phyloP scores from a whole-genome alignment of 1,139 yeast species.

The Scheffersomyces stambukii region DNA sequence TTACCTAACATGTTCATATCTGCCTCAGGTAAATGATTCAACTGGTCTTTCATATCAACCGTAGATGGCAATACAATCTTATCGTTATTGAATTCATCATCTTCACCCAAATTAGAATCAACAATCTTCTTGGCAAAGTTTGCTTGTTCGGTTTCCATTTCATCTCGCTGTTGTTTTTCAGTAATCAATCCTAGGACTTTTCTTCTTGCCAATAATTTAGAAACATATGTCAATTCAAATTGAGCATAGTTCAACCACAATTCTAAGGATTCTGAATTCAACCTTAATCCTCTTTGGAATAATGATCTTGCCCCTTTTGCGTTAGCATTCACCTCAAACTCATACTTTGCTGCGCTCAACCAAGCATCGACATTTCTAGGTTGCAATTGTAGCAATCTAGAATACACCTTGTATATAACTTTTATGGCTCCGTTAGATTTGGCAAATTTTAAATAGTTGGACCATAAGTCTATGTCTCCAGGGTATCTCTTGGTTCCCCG shows the following conservation, averaged over 20 bases:
- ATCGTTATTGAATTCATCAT: constrained; percentile 32
- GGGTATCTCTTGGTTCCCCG: constrained; percentile 82
- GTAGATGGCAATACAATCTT: constrained; percentile 48
- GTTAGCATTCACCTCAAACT: constrained; percentile 82
- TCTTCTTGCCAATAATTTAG: constrained; percentile 80
- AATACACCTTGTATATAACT: constrained; percentile 76
- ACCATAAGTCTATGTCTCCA: constrained; percentile 74
- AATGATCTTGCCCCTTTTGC: constrained; percentile 85
- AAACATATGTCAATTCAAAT: constrained; percentile 80
- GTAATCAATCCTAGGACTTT: constrained; percentile 74
- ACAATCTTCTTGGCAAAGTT: constrained; percentile 20
- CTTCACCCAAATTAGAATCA: constrained; percentile 23
- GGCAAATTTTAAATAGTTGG: constrained; percentile 68
- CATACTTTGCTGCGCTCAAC: constrained; percentile 94
- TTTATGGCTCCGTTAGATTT: constrained; percentile 71
- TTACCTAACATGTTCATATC: constrained; percentile 84
- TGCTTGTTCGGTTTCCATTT: constrained; percentile 39
- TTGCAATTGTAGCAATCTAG: constrained; percentile 75
- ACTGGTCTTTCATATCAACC: constrained; percentile 56
- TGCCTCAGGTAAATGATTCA: constrained; percentile 78
- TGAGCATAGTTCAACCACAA: constrained; percentile 87
- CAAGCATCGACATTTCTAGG: constrained; percentile 90
- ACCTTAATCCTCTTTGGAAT: constrained; percentile 80
- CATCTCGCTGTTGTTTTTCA: constrained; percentile 62
- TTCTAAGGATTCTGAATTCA: constrained; percentile 68